Evolutionary conservation across 1,284 basidiomycete genomes (phyloP).

Genomic region (Leucoagaricus sp.): DNA sequence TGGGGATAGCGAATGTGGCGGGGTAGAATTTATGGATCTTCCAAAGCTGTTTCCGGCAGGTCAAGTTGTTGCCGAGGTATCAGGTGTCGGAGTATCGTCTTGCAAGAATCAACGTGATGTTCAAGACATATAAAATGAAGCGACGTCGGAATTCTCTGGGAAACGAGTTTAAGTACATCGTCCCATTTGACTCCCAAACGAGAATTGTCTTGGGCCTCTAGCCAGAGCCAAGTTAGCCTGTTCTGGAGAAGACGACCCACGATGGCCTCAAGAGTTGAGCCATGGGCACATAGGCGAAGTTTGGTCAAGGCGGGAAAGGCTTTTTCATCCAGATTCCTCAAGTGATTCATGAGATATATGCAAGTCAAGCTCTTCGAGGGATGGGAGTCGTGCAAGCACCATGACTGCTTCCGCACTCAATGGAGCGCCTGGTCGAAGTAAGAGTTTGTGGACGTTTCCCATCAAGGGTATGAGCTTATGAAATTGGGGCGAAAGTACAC

Average conservation of each 20-base stretch:
- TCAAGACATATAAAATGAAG: slow-evolving; percentile 49
- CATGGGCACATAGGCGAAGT: slow-evolving; percentile 45
- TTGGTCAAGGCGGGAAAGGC: slow-evolving; percentile 45
- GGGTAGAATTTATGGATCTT: neutral
- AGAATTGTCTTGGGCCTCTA: slow-evolving; percentile 42
- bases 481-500: neutral
- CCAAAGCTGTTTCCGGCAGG: neutral
- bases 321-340: slow-evolving; percentile 15
- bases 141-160: slow-evolving; percentile 33
- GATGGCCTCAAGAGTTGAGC: slow-evolving; percentile 39
- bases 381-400: slow-evolving; percentile 42
- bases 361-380: slow-evolving; percentile 46
- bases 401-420: slow-evolving; percentile 42
- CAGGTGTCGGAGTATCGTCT: slow-evolving; percentile 13
- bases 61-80: slow-evolving; percentile 14
- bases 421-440: slow-evolving; percentile 43
- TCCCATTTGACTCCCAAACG: slow-evolving; percentile 38
- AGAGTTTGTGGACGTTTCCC: slow-evolving; percentile 39
- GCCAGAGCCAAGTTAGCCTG: slow-evolving; percentile 39
- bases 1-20: neutral
- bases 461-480: neutral
- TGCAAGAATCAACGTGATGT: slow-evolving; percentile 37
- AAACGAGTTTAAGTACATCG: slow-evolving; percentile 39
- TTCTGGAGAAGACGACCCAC: slow-evolving; percentile 32
- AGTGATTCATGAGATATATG: slow-evolving; percentile 44